A percentile compares a stretch with the other conserved stretches of the same genome.
Conservation (phyloP, 345 rosid species). For the Lepidium sativum region DNA sequence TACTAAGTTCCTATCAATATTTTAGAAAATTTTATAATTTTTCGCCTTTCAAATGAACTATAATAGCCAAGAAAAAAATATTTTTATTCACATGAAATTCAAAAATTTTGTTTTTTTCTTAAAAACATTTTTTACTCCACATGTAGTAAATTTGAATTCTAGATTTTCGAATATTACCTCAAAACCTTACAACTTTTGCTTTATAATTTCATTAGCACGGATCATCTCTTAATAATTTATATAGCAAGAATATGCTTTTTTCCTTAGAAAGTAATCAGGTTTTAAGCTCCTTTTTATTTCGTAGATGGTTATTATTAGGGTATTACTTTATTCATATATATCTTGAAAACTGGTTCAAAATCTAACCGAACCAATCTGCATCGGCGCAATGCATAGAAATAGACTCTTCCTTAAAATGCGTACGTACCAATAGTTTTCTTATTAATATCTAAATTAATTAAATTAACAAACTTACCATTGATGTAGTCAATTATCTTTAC, state of each 20-base stretch:
- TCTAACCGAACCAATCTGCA: slow-evolving; percentile 1
- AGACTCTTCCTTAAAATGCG: slow-evolving; percentile 22
- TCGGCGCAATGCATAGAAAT: background rate
- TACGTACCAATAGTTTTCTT: background rate
- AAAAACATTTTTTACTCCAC: too few species aligned
- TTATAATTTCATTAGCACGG: too few species aligned
- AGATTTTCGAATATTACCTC: too few species aligned
- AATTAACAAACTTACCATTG: background rate
- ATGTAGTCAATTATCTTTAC: slow-evolving; percentile 16
- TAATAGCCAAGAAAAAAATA: too few species aligned
- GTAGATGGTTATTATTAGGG: background rate
- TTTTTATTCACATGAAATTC: too few species aligned
- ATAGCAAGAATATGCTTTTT: background rate
- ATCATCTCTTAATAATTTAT: background rate
- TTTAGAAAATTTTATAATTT: too few species aligned
- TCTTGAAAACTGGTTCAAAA: background rate
- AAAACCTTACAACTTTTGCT: too few species aligned
- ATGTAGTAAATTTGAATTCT: too few species aligned
- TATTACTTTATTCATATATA: background rate
- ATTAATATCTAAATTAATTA: too few species aligned
- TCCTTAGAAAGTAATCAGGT: background rate
- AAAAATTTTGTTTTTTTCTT: too few species aligned
- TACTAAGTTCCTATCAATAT: too few species aligned
- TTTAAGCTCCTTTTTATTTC: background rate
- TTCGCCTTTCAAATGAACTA: too few species aligned